Evolutionary conservation across 1,139 yeast genomes (phyloP), one percentile per base, ranked within the genome.

Genomic region (Debaryomyces nepalensis): DNA sequence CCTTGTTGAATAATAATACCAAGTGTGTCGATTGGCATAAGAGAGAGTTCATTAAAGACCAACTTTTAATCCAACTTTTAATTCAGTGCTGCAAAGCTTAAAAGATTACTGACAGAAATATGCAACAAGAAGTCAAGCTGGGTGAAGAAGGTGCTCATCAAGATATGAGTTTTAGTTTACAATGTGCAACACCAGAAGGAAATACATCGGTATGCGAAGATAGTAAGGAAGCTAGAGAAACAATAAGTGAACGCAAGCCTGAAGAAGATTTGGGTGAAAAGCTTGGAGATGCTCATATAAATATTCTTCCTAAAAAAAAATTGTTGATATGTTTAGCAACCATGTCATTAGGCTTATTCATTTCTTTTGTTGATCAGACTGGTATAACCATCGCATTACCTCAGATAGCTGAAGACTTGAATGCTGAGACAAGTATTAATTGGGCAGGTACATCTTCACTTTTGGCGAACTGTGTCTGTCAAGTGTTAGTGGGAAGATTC

Each of bases 381-480:
- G 67, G 76, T 24, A 61, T 73, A 21, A 64, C 76, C 1, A 66
- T 70, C 6, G 75, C 70, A 2, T 57, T 73, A 33, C 56, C 76
- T 1, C 46, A 47, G 2, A 70, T 72, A 19, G 73, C 67, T 12
- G 55, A 59, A 35, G 73, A 68, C 37, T 57, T 72, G 37, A 45
- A 65, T 29, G 69, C 74, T 15, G 63, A 68, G 44, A 57, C 59
- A 27, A 58, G 73, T 11, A 71, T 72, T 42, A 71, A 76, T 40
- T 77, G 81, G 80, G 79, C 79, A 1, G 81, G 80, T 43, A 73
- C 80, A 3, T 68, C 81, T 10, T 56, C 73, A 4, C 57, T 77
- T 41, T 64, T 76, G 38, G 77, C 77, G 14, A 72, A 70, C 43
- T 64, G 73, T 22, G 75, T 70, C 19, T 71, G 73, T 51, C 77